These are phyloP conservation scores for Cylindrotheca closterium DNA, from an alignment of 108 stramenopile genomes.

Conservation along the genomic window DNA sequence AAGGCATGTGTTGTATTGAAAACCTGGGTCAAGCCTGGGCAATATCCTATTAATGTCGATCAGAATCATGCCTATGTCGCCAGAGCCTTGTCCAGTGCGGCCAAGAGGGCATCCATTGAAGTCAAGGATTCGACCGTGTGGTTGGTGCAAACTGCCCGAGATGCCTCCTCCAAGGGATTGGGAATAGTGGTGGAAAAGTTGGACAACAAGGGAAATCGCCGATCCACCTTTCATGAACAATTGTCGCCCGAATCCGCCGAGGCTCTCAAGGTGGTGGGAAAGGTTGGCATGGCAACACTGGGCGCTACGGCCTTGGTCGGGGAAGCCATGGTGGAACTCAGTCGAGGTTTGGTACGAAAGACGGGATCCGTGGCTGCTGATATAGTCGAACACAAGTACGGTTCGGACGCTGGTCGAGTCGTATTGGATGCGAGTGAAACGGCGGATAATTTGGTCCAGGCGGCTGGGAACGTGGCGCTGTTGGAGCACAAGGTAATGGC, in stretches of 20 bases:
- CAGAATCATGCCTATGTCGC: conserved; percentile 29
- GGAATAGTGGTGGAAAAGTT: conserved; percentile 14
- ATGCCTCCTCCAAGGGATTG: conserved; percentile 19
- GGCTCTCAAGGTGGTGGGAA: conserved; percentile 31
- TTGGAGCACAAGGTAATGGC: conserved; percentile 17
- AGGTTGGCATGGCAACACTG: conserved; percentile 38
- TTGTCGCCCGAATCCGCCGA: conserved; percentile 35
- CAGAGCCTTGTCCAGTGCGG: conserved; percentile 21
- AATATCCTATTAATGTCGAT: conserved; percentile 5
- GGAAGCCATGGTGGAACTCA: conserved; percentile 39
- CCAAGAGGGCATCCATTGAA: conserved; percentile 23
- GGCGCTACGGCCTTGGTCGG: conserved; percentile 48
- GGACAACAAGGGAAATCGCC: conserved; percentile 13
- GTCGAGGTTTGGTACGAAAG: conserved; percentile 20
- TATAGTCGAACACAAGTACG: conserved; percentile 44
- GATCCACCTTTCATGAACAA: conserved; percentile 6
- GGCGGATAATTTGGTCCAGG: conserved; percentile 33
- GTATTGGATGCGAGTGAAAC: conserved; percentile 34
- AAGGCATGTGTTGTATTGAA: conserved; percentile 22
- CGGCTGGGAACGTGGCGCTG: conserved; percentile 24
- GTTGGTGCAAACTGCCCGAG: conserved; percentile 12
- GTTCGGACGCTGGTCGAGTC: conserved; percentile 39
- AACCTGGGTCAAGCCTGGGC: conserved; percentile 9
- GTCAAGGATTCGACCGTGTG: conserved; percentile 14
- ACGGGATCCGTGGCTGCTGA: conserved; percentile 33